Evolutionary conservation across 2,329 filamentous ascomycete species (phyloP).

Genomic region (Sporothrix pseudoabietina): DNA sequence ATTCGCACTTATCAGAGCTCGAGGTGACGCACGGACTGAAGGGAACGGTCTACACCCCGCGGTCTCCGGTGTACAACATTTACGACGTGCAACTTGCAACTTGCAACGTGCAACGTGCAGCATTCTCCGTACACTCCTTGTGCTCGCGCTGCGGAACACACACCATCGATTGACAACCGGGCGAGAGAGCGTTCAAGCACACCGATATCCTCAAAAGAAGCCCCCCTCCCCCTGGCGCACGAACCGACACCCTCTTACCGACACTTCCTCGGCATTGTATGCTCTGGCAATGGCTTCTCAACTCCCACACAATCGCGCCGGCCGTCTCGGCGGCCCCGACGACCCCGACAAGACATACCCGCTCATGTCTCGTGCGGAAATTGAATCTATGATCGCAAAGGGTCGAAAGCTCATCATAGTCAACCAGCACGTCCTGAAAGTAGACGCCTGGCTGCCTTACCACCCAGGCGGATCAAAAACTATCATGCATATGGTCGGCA

Average conservation of each 20-base stretch:
- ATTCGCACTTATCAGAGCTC: background rate
- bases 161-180: background rate
- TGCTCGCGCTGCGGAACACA: background rate
- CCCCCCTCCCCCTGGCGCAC: background rate
- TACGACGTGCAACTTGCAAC: background rate
- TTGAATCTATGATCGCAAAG: slow-evolving; percentile 82
- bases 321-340: too few relatives aligned
- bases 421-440: slow-evolving; percentile 78
- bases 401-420: slow-evolving; percentile 80
- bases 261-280: background rate
- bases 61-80: too few relatives aligned
- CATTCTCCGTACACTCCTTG: background rate
- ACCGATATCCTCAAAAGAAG: background rate
- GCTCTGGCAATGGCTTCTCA: background rate
- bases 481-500: slow-evolving; percentile 89
- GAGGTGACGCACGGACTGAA: too few relatives aligned
- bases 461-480: slow-evolving; percentile 92
- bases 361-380: slow-evolving; percentile 53
- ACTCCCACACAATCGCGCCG: background rate
- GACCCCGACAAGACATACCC: slow-evolving; percentile 39
- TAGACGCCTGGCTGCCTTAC: slow-evolving; percentile 84
- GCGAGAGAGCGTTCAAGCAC: background rate
- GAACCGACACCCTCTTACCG: background rate
- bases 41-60: too few relatives aligned
- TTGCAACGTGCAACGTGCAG: background rate